Evolutionary conservation across 352 stramenopile genomes (phyloP), one percentile per base, ranked within the genome.

Genomic region (Phytophthora foliorum): DNA sequence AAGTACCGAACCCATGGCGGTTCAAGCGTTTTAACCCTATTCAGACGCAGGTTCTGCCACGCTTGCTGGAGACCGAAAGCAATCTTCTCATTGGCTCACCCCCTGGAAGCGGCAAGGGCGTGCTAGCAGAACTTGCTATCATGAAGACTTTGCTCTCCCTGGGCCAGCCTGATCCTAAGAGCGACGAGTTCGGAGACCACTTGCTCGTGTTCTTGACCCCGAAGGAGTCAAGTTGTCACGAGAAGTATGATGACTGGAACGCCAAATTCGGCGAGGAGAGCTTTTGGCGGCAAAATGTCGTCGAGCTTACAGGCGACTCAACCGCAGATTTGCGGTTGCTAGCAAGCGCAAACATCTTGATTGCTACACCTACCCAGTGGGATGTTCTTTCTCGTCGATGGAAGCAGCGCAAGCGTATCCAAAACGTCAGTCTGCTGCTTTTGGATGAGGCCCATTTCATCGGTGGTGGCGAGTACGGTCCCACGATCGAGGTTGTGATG

Each of bases 381-480:
- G 97, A 99, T 63, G 88, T 96, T n/a, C 81, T 99, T 21, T 99
- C 93, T 48, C 81, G 97, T 48, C 88, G 96, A 56, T 99, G 97
- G 97, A 98, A 98, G 70, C 97, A 99, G 72, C 88, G 97, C 49
- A 99, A 99, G 72, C 90, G 89, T 45, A 95, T 99, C 38, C 97
- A 99, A 59, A 82, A 93, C 58, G 85, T 99, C 19, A 84, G 82
- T 25, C 81, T 99, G 8, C 89, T 99, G 29, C 84, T 99, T 54
- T 84, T 99, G 22, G 98, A 99, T 78, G 97, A 99, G 63, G 61
- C 99, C 34, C 98, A 99, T 69, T 98, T 99, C 58, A 84, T 99
- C 5, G 98, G 97, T 25, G 85, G 84, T 13, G 90, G 86, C 7
- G 78, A 92, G 78, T 91, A 85, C 34, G 89, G 89, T 9, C 93